Evolutionary conservation across 163 green algal species (phyloP), one percentile per base, ranked within the genome.

Genomic region (Scenedesmus sp.): DNA sequence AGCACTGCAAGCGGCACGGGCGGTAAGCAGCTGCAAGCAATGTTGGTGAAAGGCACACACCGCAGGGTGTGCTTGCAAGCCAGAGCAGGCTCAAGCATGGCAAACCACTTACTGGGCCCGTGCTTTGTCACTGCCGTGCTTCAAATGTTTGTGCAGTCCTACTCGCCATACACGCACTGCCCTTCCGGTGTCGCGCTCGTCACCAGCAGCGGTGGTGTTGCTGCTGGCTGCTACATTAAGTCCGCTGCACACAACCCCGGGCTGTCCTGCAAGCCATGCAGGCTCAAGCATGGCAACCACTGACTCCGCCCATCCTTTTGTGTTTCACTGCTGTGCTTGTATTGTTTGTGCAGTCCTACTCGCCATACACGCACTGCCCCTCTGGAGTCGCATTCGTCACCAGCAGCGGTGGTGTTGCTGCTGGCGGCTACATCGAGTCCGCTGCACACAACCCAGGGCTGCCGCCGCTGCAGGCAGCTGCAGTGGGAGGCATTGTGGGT

Each of bases 381-480:
- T 97, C 98, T 0, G 98, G 96, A 10, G 91, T 97, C 5, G 96
- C 96, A 1, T 87, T 99, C 10, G 84, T 96, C 13, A 96, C 94
- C 4, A 64, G 67, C 3, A 87, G 85, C 55, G 97, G 97, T 3
- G 83, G 85, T 1, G 94, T 99, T 52, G 97, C 96, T 91, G 93
- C 89, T 66, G 98, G 98, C 1, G 92, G 93, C 10, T 98, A 97
- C 90, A 92, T 99, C 2, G 98, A 99, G 94, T 98, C 92, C 88
- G 97, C 96, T 1, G 98, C 98, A 3, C 99, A 98, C 95, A 99
- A 99, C 95, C 98, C 98, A 9, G 98, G 94, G 57, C 88, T 99
- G 66, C 92, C 95, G 2, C 98, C 98, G 18, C 93, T 99, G 82
- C 98, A 99, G 84, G 89, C 94, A 8, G 97, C 98, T 9, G 95